A percentile compares a stretch with the other conserved stretches of the same genome.
phyloP scores from a whole-genome alignment of 805 yeast species.

The Saccharomycopsis sp. region DNA sequence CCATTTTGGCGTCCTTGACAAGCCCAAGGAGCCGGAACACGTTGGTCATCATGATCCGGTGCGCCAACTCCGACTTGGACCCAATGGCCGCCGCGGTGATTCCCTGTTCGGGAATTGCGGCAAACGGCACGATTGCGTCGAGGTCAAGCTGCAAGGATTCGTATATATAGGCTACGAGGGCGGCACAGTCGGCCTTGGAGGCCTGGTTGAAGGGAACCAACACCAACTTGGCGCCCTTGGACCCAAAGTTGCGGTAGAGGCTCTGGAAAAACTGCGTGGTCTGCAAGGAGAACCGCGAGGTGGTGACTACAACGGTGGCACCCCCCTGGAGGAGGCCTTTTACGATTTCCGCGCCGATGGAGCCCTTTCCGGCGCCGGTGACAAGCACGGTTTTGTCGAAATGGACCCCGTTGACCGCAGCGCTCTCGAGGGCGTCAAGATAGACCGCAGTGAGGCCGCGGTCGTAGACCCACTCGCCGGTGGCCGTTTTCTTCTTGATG shows the following conservation, averaged over 20 bases:
- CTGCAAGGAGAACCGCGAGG: slow-evolving; percentile 88
- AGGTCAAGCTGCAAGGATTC: slow-evolving; percentile 77
- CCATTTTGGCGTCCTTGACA: slow-evolving; percentile 75
- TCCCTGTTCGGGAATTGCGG: slow-evolving; percentile 99
- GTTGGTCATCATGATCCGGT: slow-evolving; percentile 97
- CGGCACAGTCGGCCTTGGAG: slow-evolving; percentile 86
- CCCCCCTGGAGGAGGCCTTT: slow-evolving; percentile 97
- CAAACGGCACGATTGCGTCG: slow-evolving; percentile 94
- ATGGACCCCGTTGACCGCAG: slow-evolving; percentile 90
- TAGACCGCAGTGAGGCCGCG: slow-evolving; percentile 66
- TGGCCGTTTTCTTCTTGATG: slow-evolving; percentile 66
- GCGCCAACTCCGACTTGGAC: slow-evolving; percentile 95
- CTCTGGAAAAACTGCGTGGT: slow-evolving; percentile 95
- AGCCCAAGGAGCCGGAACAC: slow-evolving; percentile 86
- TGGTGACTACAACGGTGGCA: slow-evolving; percentile 93
- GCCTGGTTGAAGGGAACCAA: slow-evolving; percentile 99
- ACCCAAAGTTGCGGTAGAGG: slow-evolving; percentile 88
- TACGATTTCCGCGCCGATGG: slow-evolving; percentile 95
- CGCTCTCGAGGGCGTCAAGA: slow-evolving; percentile 86
- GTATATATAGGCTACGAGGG: slow-evolving; percentile 79
- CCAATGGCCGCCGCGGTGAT: slow-evolving; percentile 89
- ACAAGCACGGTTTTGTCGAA: slow-evolving; percentile 84
- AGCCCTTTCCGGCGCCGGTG: slow-evolving; percentile 99
- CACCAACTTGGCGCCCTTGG: slow-evolving; percentile 82
- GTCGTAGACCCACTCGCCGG: slow-evolving; percentile 82